Percentiles rank a stretch among this genome's conserved stretches.
Evolutionary conservation across 1,284 basidiomycete genomes (phyloP).

Genomic region (Inonotus obliquus): DNA sequence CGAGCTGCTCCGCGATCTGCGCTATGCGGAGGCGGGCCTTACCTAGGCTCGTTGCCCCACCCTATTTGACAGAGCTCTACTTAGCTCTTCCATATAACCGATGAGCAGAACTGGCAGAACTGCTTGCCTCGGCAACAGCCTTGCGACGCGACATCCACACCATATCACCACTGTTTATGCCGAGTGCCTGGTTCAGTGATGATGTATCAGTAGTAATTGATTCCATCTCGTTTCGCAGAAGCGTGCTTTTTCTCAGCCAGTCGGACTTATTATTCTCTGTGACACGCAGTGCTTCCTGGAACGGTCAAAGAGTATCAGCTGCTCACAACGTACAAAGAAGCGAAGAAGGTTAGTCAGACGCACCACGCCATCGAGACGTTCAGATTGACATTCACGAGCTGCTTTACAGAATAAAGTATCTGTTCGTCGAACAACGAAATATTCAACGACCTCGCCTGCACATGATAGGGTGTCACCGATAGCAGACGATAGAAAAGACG

Average conservation of each 20-base stretch:
- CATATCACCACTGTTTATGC: constrained; percentile 7
- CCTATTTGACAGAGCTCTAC: constrained; percentile 39
- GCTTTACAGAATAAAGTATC: constrained; percentile 38
- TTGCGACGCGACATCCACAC: constrained; percentile 16
- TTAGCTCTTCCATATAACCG: background rate
- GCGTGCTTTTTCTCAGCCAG: constrained; percentile 9
- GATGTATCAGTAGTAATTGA: background rate
- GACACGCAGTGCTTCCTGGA: constrained; percentile 10
- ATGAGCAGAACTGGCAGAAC: background rate
- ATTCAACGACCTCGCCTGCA: constrained; percentile 48
- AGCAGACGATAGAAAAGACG: constrained; percentile 37
- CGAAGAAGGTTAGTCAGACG: constrained; percentile 7
- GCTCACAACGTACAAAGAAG: background rate
- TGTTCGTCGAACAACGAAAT: constrained; percentile 44
- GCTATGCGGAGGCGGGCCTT: constrained; percentile 66
- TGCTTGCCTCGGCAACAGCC: constrained; percentile 10
- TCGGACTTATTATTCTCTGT: constrained; percentile 1
- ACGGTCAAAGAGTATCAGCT: background rate
- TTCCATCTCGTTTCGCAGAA: background rate
- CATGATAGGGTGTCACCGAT: constrained; percentile 33
- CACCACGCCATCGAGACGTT: constrained; percentile 27
- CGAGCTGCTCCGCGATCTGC: constrained; percentile 54
- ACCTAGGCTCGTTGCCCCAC: constrained; percentile 82
- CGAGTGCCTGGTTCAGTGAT: constrained; percentile 2
- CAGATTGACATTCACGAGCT: constrained; percentile 30